Evolutionary conservation across 73 alveolate species (phyloP), one percentile per base, ranked within the genome.

Genomic region (Tetrahymena borealis): DNA sequence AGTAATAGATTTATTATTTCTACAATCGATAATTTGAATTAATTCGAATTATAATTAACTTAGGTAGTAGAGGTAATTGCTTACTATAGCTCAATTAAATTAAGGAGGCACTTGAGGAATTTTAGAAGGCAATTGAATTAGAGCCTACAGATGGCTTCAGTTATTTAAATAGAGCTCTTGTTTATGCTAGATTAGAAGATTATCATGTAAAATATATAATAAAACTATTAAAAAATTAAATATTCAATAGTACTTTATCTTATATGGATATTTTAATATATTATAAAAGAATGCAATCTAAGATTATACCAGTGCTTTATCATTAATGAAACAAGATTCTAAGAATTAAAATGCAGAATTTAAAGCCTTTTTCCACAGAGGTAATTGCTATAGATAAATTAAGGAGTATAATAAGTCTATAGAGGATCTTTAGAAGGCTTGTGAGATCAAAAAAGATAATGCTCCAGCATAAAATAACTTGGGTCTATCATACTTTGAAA

Each of bases 391-490:
- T 91, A 78, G 99, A 38, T 60, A 94, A 92, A 90, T 97, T 13
- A 97, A 96, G 33, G 90, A 91, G 77, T 92, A 95, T 32, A 98
- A 97, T 42, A 93, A 96, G 39, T 96, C 99, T 7, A 97, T 97
- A 4, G 94, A 78, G n/a, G 98, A 95, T 92, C 91, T 97, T 35
- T 91, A 97, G 91, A 96, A 95, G 79, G 99, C 99, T 1, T 97
- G 97, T 37, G 97, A 96, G 16, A 78, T 96, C 39, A 94, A 96
- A 78, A 91, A 94, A 31, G 99, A 97, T 78, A 94, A 97, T 90
- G 98, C 98, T 32, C 93, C 94, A n/a, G 99, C 98, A 32, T 96
- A 95, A 32, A 97, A 97, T 93, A 97, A 97, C 91, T 91, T 97
- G 7, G 99, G 99, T 11, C 95, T 97, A 78, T 94, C 98, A 7